A percentile compares a stretch with the other conserved stretches of the same genome.
These are phyloP conservation scores for Blastomyces silverae DNA, from an alignment of 2,329 filamentous ascomycete genomes.

Conservation along the genomic window DNA sequence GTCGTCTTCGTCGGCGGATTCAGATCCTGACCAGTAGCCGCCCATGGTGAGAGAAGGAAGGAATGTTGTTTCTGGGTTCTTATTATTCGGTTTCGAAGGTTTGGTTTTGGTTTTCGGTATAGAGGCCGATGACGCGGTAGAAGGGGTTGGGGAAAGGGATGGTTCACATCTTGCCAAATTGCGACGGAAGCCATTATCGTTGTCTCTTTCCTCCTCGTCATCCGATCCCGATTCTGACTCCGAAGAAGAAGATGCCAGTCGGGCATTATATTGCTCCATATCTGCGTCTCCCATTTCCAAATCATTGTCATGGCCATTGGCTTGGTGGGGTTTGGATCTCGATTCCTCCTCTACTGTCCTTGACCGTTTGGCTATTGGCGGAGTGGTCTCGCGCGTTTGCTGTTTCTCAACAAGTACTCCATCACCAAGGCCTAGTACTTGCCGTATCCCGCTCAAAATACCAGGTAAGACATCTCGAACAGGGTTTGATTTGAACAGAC, in stretches of 20 bases:
- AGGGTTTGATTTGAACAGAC: slow-evolving; percentile 54
- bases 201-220: slow-evolving; percentile 24
- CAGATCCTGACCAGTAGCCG: slow-evolving; percentile 58
- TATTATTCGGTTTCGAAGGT: slow-evolving; percentile 22
- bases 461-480: slow-evolving; percentile 50
- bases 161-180: slow-evolving; percentile 21
- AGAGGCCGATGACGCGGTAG: slow-evolving; percentile 26
- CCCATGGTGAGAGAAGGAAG: slow-evolving; percentile 55
- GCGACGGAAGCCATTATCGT: slow-evolving; percentile 23
- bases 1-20: slow-evolving; percentile 48
- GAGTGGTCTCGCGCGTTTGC: slow-evolving; percentile 15
- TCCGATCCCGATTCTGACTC: slow-evolving; percentile 21
- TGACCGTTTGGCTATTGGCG: neutral
- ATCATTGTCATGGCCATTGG: neutral
- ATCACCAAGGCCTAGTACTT: slow-evolving; percentile 34
- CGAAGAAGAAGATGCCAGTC: slow-evolving; percentile 30
- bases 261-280: slow-evolving; percentile 30
- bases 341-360: slow-evolving; percentile 16
- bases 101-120: slow-evolving; percentile 28
- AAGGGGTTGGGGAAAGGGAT: slow-evolving; percentile 34
- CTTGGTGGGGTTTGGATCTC: slow-evolving; percentile 1
- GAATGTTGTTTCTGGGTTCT: slow-evolving; percentile 46
- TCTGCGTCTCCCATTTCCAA: slow-evolving; percentile 25
- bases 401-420: slow-evolving; percentile 18
- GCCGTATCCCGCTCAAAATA: slow-evolving; percentile 39